Conservation (phyloP, 352 stramenopile species). For the Pythium aphanidermatum region DNA sequence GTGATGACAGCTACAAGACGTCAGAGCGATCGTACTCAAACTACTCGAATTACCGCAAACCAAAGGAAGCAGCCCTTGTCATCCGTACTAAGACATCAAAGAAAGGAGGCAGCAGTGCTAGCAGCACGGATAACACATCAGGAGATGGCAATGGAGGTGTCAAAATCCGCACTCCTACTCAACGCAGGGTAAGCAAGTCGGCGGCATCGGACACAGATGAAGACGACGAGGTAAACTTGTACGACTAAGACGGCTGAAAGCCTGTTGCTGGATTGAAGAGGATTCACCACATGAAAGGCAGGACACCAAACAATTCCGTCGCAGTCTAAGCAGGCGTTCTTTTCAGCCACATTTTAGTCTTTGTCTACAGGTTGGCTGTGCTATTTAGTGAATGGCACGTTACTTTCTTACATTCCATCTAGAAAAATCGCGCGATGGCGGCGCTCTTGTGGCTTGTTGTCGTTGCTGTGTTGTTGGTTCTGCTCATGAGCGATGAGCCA, state of each 20-base stretch:
- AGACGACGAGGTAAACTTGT: conserved; percentile 62
- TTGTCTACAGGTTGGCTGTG: conserved; percentile 2
- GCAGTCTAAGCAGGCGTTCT: neutral
- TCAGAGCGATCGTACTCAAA: conserved; percentile 39
- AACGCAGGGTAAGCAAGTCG: conserved; percentile 20
- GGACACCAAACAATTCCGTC: neutral
- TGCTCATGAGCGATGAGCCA: conserved; percentile 2
- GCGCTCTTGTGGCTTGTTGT: conserved; percentile 2
- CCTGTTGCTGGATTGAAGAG: too few relatives aligned
- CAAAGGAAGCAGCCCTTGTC: conserved; percentile 69
- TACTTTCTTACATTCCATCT: neutral
- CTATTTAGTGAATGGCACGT: neutral
- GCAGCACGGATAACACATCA: conserved; percentile 39
- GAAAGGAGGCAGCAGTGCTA: conserved; percentile 45
- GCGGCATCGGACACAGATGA: conserved; percentile 69
- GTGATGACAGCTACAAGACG: conserved; percentile 45
- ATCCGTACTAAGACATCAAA: conserved; percentile 65
- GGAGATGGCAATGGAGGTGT: conserved; percentile 42
- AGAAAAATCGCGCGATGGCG: conserved; percentile 24
- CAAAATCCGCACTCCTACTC: conserved; percentile 41
- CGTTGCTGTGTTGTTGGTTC: conserved; percentile 1
- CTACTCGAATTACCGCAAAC: conserved; percentile 61
- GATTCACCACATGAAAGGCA: neutral
- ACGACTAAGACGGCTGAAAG: too few relatives aligned
- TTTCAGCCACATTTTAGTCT: neutral